A percentile compares a stretch with the other conserved stretches of the same genome.
These are phyloP conservation scores for Termitomyces sp. DNA, from an alignment of 768 basidiomycete genomes.

Conservation along the genomic window DNA sequence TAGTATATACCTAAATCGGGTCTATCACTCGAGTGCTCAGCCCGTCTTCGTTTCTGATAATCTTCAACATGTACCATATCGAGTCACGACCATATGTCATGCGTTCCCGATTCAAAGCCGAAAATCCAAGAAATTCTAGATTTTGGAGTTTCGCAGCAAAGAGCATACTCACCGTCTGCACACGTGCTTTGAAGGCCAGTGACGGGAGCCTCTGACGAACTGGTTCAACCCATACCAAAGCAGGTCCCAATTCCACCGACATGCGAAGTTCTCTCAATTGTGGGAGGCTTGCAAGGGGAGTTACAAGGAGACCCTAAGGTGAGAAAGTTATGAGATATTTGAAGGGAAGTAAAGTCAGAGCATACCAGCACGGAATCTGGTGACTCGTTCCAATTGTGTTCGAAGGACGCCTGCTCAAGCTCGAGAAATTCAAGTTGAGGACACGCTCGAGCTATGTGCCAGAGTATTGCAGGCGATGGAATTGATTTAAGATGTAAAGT, in stretches of 20 bases:
- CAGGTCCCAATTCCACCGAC: neutral
- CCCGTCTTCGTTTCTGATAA: neutral
- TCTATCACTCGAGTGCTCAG: neutral
- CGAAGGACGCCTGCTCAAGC: constrained; percentile 2
- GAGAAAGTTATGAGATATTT: neutral
- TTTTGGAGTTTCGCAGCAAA: neutral
- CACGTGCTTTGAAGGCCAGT: neutral
- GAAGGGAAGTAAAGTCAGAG: neutral
- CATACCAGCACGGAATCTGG: neutral
- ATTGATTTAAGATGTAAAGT: neutral
- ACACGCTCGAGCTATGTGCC: neutral
- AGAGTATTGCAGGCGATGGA: neutral
- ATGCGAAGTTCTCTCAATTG: neutral
- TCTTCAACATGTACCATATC: neutral
- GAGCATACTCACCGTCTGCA: neutral
- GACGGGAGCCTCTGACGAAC: neutral
- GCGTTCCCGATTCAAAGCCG: neutral
- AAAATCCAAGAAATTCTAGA: neutral
- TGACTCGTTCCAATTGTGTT: neutral
- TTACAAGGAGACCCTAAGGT: neutral
- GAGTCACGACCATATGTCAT: neutral
- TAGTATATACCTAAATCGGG: neutral
- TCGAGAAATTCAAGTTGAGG: constrained; percentile 2
- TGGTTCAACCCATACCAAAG: neutral
- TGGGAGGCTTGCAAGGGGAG: neutral